phyloP scores from a whole-genome alignment of 768 basidiomycete genomes.

The Piloderma croceum region DNA sequence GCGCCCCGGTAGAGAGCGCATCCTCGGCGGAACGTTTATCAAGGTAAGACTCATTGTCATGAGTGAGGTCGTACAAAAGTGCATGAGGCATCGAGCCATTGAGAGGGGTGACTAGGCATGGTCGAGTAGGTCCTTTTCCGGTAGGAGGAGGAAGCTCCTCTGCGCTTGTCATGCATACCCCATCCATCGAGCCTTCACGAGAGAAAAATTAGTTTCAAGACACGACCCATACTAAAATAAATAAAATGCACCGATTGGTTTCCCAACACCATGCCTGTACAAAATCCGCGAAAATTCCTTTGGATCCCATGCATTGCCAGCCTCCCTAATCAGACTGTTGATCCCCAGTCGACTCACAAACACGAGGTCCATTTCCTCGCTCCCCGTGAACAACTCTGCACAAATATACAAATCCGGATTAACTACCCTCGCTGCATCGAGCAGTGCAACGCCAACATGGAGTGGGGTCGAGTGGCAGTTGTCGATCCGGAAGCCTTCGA shows the following conservation, averaged over 20 bases:
- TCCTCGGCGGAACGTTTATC: conserved; percentile 93
- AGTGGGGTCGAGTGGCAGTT: conserved; percentile 98
- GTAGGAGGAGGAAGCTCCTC: conserved; percentile 80
- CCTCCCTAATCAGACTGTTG: conserved; percentile 91
- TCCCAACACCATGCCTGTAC: conserved; percentile 86
- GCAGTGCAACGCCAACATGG: conserved; percentile 90
- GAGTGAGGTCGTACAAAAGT: conserved; percentile 90
- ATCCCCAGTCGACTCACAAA: conserved; percentile 91
- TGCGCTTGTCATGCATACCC: conserved; percentile 68
- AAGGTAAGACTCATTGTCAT: conserved; percentile 91
- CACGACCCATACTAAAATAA: neutral
- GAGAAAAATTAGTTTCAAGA: neutral
- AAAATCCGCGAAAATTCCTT: conserved; percentile 87
- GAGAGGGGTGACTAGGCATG: conserved; percentile 70
- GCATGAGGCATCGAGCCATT: conserved; percentile 89
- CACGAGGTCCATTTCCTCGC: conserved; percentile 84
- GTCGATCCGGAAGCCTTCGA: conserved; percentile 96
- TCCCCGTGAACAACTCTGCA: conserved; percentile 96
- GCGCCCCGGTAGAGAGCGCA: conserved; percentile 86
- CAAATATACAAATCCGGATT: conserved; percentile 95
- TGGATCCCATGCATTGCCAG: conserved; percentile 85
- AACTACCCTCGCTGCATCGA: conserved; percentile 83
- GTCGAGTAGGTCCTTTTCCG: conserved; percentile 72
- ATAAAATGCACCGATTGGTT: conserved; percentile 66
- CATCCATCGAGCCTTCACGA: conserved; percentile 90